Evolutionary conservation across 1,284 basidiomycete species (phyloP), one percentile per base, ranked within the genome.

Genomic region (Ceratobasidium papillatum): DNA sequence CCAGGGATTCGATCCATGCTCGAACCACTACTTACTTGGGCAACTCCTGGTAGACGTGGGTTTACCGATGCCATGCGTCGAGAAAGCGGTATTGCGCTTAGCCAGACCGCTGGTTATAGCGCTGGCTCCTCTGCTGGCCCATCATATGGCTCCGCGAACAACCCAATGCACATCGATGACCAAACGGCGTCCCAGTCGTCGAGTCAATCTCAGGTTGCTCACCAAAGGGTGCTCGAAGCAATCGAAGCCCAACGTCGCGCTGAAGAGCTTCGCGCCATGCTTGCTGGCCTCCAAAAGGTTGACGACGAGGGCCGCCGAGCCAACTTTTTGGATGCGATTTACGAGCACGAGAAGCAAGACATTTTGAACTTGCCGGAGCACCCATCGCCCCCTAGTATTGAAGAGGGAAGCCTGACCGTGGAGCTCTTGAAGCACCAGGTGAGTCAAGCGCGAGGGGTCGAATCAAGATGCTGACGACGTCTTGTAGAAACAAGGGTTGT

Each of bases 401-500:
- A 83, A 22, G 89, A 81, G 27, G 92, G 91, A 1, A 85, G 91
- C 36, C 80, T 95, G 56, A 84, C 84, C 19, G 91, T 93, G 11
- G 86, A 95, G 79, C 83, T 95, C 43, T 80, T 95, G 25, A 92
- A 88, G 77, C 94, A 95, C 80, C 94, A 95, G 85, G 92, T 90
- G 72, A 49, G 81, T 75, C 76, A 49, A n/a, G 74, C 78, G 65
- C 63, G 78, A 49, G 63, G 43, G 30, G 5, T 27, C 49, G 11
- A 66, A 12, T 12, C 25, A 25, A 36, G 45, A 32, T 56, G 51
- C 54, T 77, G 45, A 78, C 52, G 56, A 2, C 49, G 12, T 34
- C 61, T 54, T 27, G 22, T 75, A 94, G 92, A 89, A 84, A 76
- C 91, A 94, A 87, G 91, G 87, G 0, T 81, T 92, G 54, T 86